phyloP scores from a whole-genome alignment of 305 asterid genomes.

The Rubia peregrina region DNA sequence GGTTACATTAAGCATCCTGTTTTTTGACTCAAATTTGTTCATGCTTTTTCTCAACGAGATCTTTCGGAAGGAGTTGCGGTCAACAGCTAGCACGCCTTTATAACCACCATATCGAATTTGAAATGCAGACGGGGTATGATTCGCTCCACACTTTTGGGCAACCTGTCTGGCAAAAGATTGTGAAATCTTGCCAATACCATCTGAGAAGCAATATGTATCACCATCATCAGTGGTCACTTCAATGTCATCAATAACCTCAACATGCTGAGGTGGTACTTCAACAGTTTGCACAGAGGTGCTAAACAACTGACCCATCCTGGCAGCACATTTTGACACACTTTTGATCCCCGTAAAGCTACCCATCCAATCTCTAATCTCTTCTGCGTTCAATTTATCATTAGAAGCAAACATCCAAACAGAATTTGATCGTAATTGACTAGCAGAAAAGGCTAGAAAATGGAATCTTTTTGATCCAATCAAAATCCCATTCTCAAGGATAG shows the following conservation, averaged over 20 bases:
- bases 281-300: conserved; percentile 68
- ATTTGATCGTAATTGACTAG: conserved; percentile 84
- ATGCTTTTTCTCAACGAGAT: conserved; percentile 66
- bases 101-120: conserved; percentile 95
- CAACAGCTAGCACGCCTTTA: conserved; percentile 79
- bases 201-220: conserved; percentile 66
- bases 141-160: conserved; percentile 45
- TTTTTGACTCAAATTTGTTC: conserved; percentile 78
- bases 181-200: conserved; percentile 90
- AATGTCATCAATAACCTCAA: conserved; percentile 58
- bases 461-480: conserved; percentile 65
- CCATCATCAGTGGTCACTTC: conserved; percentile 62
- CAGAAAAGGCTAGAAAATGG: conserved; percentile 79
- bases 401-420: conserved; percentile 99
- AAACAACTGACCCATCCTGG: conserved; percentile 96
- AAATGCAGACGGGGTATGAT: conserved; percentile 72
- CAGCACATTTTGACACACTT: conserved; percentile 81
- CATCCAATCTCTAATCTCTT: conserved; percentile 87
- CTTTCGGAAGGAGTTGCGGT: conserved; percentile 55
- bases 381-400: conserved; percentile 53
- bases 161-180: conserved; percentile 48
- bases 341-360: conserved; percentile 75
- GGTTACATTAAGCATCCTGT: conserved; percentile 76
- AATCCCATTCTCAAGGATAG: conserved; percentile 66
- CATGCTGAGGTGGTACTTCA: conserved; percentile 46